Evolutionary conservation across 2,329 filamentous ascomycete species (phyloP), one percentile per base, ranked within the genome.

Genomic region (Phialophora tarda): DNA sequence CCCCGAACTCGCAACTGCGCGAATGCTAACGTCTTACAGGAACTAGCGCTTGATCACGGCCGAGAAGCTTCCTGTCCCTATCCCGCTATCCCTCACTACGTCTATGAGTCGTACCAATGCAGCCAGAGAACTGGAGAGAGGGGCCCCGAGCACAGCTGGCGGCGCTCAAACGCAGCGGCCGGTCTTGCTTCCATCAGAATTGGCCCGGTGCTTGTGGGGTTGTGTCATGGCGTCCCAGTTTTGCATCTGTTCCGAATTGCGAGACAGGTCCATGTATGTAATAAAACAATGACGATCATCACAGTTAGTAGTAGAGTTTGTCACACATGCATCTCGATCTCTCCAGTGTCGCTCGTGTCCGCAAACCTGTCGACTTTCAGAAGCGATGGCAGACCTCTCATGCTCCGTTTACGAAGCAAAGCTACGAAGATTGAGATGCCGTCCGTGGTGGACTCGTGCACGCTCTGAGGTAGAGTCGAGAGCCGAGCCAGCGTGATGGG

Each of bases 1-100:
- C 38, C 32, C 38, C 55, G 5, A 24, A 50, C 17, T 48, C 32
- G 44, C 53, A 61, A 26, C 34, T 47, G 38, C 28, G 60, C 64
- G 58, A 70, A 67, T 63, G 66, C 69, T 69, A 70, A 70, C 62
- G 34, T 65, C 51, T 65, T 51, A 67, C 66, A 70, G 69, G 66
- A 70, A 70, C 62, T 70, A 70, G 65, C 64, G 65, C 65, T 62
- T 68, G 68, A 70, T 48, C 53, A 55, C 28, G 21, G 26, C 30
- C 30, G 3, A n/a, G 34, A 54, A 56, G 28, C 47, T 7, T 38
- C 23, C 48, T 32, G 30, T 30, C 1, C 24, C 11, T 6, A 21
- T 26, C 23, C 28, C 30, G 10, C 62, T 26, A 51, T 38, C 8
- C 14, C 41, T 24, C 30, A 24, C 47, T 24, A 50, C n/a, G 21